Base-by-base conservation (phyloP, 768 basidiomycete genomes). In the Paxillus rubicundulus region DNA sequence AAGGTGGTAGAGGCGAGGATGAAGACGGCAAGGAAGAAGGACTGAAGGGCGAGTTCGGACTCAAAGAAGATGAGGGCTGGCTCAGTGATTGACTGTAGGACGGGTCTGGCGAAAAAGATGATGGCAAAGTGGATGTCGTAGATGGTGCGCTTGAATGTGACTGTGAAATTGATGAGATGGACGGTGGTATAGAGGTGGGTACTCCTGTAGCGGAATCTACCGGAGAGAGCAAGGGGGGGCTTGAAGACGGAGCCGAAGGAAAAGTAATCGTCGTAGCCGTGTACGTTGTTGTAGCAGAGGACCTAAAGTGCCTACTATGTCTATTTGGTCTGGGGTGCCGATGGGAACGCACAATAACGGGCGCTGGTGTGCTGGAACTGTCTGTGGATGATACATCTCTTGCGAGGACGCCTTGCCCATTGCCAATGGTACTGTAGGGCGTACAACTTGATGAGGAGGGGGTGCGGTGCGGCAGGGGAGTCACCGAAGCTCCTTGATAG, bases 401-500 rank as follows among this genome's bases (percentile, higher is more conserved):
- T 28, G 70, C 64, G 37, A 62, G 59, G 37, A 72, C 55, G 8
- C 44, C 27, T 16, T 50, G 57, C 14, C 70, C 75, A 56, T 85
- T 81, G 8, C 76, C 73, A 50, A 90, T 77, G 6, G 81, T 80
- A 42, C 72, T 70, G 16, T 75, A 53, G 3, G 77, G 55, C 14
- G 72, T 73, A 73, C 92, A 94, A 18, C 75, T 69, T 16, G 82
- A 86, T 2, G 84, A 83, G 5, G 80, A 60, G 0, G 83, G 85
- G 1, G 70, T 71, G 3, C 82, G 78, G 59, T 85, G 82, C 2
- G 83, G 72, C 7, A 74, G 37, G 13, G 86, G 84, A 2, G 82
- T 86, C 0, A 55, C 64, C 0, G 78, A 74, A 30, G 82, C 67
- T 34, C 84, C 84, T 73, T 90, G 88, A 61, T 77, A 66, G 72